These are phyloP conservation scores for Eimeria brunetti DNA, from an alignment of 169 alveolate species.

Conservation along the genomic window DNA sequence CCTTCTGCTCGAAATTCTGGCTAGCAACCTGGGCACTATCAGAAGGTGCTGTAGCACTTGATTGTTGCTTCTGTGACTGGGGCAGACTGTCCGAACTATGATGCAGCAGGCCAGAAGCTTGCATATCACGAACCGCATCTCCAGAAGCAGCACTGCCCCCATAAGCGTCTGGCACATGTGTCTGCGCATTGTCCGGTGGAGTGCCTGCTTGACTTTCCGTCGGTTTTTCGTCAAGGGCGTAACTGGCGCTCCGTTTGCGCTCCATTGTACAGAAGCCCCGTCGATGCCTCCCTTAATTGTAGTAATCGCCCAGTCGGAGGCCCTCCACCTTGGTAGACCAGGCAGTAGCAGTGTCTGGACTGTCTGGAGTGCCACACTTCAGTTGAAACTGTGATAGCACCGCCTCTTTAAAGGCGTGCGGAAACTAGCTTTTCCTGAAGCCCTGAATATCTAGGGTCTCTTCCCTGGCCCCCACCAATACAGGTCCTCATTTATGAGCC, in stretches of 20 bases:
- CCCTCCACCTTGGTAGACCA: background rate
- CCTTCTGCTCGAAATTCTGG: background rate
- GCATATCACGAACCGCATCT: background rate
- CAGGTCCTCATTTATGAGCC: background rate
- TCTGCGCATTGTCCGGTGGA: background rate
- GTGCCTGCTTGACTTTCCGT: background rate
- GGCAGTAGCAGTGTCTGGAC: background rate
- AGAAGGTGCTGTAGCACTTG: slow-evolving; percentile 5
- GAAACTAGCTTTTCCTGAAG: background rate
- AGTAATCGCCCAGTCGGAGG: background rate
- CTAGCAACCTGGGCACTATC: background rate
- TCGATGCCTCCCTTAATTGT: background rate
- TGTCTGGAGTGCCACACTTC: background rate
- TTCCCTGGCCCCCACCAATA: background rate
- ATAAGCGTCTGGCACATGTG: background rate
- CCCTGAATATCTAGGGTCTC: background rate
- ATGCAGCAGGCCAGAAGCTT: background rate
- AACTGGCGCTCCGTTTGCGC: background rate
- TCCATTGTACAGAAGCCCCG: background rate
- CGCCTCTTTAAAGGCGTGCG: background rate
- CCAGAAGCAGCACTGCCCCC: background rate
- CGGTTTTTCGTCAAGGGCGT: background rate
- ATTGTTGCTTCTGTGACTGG: background rate
- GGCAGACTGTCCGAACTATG: background rate
- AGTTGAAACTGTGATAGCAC: background rate